phyloP scores from a whole-genome alignment of 345 rosid species.

The Salix brachista region DNA sequence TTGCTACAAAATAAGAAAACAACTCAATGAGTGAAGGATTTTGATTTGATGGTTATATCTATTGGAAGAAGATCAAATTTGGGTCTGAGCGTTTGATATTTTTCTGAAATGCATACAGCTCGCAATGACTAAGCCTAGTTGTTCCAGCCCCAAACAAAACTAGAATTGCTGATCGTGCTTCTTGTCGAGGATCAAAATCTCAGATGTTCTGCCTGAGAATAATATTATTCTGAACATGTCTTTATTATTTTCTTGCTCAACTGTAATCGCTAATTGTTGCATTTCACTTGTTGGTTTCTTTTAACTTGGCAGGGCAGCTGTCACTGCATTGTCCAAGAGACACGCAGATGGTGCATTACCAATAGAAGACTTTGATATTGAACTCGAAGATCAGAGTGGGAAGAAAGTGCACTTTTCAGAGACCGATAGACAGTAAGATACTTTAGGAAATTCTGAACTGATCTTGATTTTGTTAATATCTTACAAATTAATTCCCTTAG shows the following conservation, averaged over 20 bases:
- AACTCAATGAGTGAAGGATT: no score
- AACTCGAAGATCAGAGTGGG: conserved; percentile 87
- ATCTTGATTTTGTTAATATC: neutral
- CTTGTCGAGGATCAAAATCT: neutral
- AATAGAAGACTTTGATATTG: conserved; percentile 61
- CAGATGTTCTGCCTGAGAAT: neutral
- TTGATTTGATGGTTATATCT: no score
- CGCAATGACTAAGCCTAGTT: neutral
- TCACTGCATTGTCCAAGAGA: conserved; percentile 64
- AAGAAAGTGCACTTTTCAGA: conserved; percentile 59
- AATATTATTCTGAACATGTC: neutral
- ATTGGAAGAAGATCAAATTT: neutral
- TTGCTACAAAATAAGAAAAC: no score
- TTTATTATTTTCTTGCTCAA: neutral
- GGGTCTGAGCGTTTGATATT: neutral
- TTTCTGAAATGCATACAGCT: neutral
- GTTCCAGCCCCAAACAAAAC: neutral
- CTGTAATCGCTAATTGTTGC: neutral
- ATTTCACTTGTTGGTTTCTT: neutral
- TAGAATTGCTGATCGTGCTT: neutral
- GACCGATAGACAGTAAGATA: conserved; percentile 68
- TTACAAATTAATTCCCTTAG: no score
- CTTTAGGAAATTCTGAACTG: neutral
- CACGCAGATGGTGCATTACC: conserved; percentile 79
- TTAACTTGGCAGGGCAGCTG: conserved; percentile 64